A percentile compares a stretch with the other conserved stretches of the same genome.
Conservation (phyloP, 768 basidiomycete species). For the Dictyophora rubrovolvata region DNA sequence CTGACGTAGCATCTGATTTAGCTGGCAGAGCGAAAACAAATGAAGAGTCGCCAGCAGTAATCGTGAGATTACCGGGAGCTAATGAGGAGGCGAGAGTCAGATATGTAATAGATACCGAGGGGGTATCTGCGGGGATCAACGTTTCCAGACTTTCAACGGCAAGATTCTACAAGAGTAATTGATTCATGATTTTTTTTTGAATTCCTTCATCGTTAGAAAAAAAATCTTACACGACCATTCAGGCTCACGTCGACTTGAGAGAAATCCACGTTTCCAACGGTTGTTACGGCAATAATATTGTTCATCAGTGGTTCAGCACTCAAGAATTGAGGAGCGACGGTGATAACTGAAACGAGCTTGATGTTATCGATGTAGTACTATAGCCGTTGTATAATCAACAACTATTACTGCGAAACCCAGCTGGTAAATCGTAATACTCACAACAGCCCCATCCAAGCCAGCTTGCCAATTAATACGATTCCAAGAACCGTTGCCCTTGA, state of each 20-base stretch:
- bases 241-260: constrained; percentile 27
- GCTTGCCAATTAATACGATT: constrained; percentile 42
- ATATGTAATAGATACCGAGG: constrained; percentile 39
- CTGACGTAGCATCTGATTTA: constrained; percentile 32
- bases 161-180: constrained; percentile 19
- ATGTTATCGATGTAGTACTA: constrained; percentile 42
- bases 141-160: constrained; percentile 27
- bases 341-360: constrained; percentile 31
- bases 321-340: constrained; percentile 37
- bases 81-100: constrained; percentile 31
- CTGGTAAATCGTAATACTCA: background rate
- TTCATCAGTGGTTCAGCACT: constrained; percentile 41
- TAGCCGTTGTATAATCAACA: background rate
- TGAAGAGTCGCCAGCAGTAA: constrained; percentile 30
- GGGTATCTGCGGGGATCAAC: constrained; percentile 36
- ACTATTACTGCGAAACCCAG: background rate
- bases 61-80: constrained; percentile 30
- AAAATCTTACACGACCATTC: constrained; percentile 26
- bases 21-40: constrained; percentile 36
- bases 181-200: too few species aligned
- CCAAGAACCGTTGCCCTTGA: constrained; percentile 33
- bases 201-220: too few species aligned
- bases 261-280: constrained; percentile 36
- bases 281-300: constrained; percentile 40
- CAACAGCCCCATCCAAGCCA: constrained; percentile 32